phyloP scores from a whole-genome alignment of 139 green algal genomes.

The Chlorella sp. region DNA sequence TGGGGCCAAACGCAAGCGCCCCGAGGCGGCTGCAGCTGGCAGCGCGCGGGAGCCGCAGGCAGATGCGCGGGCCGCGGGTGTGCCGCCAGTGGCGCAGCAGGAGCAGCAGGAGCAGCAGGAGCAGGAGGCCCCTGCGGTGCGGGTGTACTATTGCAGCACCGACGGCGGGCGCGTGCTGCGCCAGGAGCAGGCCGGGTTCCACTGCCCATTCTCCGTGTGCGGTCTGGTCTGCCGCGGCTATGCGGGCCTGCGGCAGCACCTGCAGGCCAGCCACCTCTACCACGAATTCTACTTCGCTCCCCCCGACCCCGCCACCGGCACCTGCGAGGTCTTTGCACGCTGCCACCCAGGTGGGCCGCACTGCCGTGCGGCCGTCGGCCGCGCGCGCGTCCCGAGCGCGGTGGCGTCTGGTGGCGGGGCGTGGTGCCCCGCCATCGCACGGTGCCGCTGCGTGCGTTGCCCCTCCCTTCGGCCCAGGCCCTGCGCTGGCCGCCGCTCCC shows the following conservation, averaged over 20 bases:
- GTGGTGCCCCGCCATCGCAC: neutral
- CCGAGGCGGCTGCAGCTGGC: no score
- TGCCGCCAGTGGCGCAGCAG: no score
- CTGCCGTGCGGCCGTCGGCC: neutral
- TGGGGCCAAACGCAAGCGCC: no score
- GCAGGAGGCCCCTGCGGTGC: neutral
- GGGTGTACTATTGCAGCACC: neutral
- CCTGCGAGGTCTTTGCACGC: constrained; percentile 24
- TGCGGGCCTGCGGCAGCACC: constrained; percentile 30
- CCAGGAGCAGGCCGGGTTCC: neutral
- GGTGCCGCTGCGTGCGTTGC: no score
- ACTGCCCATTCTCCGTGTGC: constrained; percentile 13
- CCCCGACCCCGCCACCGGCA: no score
- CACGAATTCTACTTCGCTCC: constrained; percentile 15
- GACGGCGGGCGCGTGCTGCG: neutral
- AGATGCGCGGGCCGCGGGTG: no score
- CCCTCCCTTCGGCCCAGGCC: no score
- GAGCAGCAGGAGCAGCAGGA: no score
- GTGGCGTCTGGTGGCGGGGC: neutral
- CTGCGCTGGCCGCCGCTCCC: neutral
- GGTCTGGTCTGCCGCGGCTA: constrained; percentile 16
- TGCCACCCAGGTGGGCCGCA: constrained; percentile 26
- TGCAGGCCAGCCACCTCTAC: constrained; percentile 25
- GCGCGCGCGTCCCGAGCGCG: neutral
- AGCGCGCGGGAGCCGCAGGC: no score